phyloP scores from a whole-genome alignment of 2,329 filamentous ascomycete genomes.

The Aureobasidium sp. region DNA sequence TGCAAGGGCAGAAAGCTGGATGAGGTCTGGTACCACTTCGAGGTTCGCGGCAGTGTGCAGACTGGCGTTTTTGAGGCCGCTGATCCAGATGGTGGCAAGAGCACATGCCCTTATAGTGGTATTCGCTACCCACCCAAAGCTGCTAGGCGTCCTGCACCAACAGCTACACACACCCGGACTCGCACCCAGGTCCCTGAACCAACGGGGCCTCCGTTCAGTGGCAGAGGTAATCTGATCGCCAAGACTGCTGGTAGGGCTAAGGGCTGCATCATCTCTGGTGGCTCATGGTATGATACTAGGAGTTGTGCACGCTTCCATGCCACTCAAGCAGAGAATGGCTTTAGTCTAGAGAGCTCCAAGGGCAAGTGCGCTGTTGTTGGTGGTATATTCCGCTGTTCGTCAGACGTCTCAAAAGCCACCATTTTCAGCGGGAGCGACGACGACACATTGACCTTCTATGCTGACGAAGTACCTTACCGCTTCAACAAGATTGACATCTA shows the following conservation, averaged over 20 bases:
- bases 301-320: constrained; percentile 62
- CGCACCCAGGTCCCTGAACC: constrained; percentile 4
- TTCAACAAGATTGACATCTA: constrained; percentile 41
- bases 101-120: constrained; percentile 55
- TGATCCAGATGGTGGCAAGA: constrained; percentile 49
- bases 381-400: constrained; percentile 50
- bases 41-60: constrained; percentile 53
- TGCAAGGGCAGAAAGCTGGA: constrained; percentile 45
- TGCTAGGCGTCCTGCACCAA: constrained; percentile 25
- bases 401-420: constrained; percentile 37
- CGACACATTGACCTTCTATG: constrained; percentile 37
- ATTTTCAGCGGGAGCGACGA: constrained; percentile 33
- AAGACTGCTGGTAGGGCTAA: constrained; percentile 40
- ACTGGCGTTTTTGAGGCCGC: constrained; percentile 54
- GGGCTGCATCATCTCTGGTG: constrained; percentile 62
- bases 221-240: constrained; percentile 55
- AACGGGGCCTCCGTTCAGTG: constrained; percentile 43
- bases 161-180: constrained; percentile 23
- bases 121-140: constrained; percentile 60
- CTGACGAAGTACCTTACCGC: constrained; percentile 37
- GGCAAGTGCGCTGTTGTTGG: constrained; percentile 51
- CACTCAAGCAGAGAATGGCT: constrained; percentile 37
- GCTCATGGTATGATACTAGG: constrained; percentile 61
- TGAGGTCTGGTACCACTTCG: constrained; percentile 58
- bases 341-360: constrained; percentile 53